Base-by-base conservation (phyloP, 176 grass and related monocot species). In the Dendrocalamus sinicus region DNA sequence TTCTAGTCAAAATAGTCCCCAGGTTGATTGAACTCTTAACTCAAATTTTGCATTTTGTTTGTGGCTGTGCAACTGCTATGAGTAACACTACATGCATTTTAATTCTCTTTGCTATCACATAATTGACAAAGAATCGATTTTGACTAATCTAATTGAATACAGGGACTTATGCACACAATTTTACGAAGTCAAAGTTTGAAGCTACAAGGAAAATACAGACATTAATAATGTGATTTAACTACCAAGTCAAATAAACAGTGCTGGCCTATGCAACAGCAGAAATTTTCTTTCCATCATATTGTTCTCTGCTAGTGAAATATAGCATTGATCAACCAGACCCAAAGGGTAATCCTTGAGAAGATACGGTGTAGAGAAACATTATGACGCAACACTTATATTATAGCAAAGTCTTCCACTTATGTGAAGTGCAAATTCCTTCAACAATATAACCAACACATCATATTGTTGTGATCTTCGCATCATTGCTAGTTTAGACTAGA, bases 211-310 rank as follows among this genome's bases (percentile, higher is more conserved):
- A 67, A 81, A n/a, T 53, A 52, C n/a, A 64, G 41, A 67, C 22
- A 81, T 11, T 1, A 41, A 57, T 81, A 48, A 81, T 24, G 50
- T 70, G 62, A 68, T 53, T 58, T 50, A 72, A 19, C 53, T 55
- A 55, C 17, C 4, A 15, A 16, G 53, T 55, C 53, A 55, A 20
- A 7, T 54, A 55, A 55, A 55, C 53, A 55, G 7, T 55, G 53
- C 17, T 19, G 50, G 53, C 53, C 53, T 55, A 55, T 55, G 53
- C 53, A 55, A 73, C 55, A 54, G 4, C 19, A 75, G 12, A 83
- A 73, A 26, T 16, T 12, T 55, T 73, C 5, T 63, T 9, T 58
- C 15, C n/a, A 2, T 41, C 51, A n/a, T 62, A 48, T 37, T 35
- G 16, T 7, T 60, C 40, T 5, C 24, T 9, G 68, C 68, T 61